A percentile compares a stretch with the other conserved stretches of the same genome.
phyloP scores from a whole-genome alignment of 129 eudicot genomes.

The Flaveria sonorensis region DNA sequence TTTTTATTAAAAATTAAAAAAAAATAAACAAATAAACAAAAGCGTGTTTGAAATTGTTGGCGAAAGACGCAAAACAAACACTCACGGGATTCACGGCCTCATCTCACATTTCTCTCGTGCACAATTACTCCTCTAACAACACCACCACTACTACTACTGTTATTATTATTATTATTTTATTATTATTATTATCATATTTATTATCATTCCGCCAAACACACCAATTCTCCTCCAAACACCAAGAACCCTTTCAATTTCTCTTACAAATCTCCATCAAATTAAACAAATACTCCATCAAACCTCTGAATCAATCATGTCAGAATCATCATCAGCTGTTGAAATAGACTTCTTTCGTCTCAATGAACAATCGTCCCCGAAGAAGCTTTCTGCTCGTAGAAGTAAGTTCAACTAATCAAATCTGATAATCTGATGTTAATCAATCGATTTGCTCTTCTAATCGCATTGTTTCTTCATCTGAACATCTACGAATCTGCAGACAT shows the following conservation, averaged over 20 bases:
- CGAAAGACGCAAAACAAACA: constrained; percentile 13
- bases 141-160: no score
- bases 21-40: background rate
- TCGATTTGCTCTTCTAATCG: background rate
- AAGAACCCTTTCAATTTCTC: background rate
- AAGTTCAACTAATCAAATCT: constrained; percentile 16
- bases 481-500: constrained; percentile 37
- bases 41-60: constrained; percentile 28
- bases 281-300: background rate
- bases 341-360: constrained; percentile 55
- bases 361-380: constrained; percentile 29
- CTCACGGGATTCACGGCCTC: constrained; percentile 33
- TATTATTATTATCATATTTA: background rate
- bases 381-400: constrained; percentile 48
- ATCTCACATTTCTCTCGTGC: constrained; percentile 40
- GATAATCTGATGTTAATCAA: background rate
- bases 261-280: background rate
- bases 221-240: constrained; percentile 6
- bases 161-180: no score
- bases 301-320: constrained; percentile 23
- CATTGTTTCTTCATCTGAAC: background rate
- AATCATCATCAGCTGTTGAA: constrained; percentile 44
- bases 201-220: background rate
- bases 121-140: background rate
- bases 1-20: background rate